These are phyloP conservation scores for Saccharomycopsis sp. DNA, from an alignment of 805 yeast genomes.

Conservation along the genomic window DNA sequence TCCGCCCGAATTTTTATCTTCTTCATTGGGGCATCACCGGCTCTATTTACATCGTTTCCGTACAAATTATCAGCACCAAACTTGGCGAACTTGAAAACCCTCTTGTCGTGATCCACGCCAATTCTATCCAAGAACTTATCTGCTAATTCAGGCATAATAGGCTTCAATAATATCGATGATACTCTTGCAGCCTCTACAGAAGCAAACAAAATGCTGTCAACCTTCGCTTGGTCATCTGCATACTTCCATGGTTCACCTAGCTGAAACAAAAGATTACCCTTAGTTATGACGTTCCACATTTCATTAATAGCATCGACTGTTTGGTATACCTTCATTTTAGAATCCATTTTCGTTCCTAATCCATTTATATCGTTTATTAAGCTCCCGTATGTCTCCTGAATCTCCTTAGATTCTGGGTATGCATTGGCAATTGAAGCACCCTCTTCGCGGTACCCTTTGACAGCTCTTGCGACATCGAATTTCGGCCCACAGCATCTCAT, in stretches of 20 bases:
- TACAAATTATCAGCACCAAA: constrained; percentile 56
- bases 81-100: constrained; percentile 39
- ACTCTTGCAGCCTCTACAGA: constrained; percentile 71
- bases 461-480: constrained; percentile 50
- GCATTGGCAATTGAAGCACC: background rate
- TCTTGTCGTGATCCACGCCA: constrained; percentile 39
- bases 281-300: constrained; percentile 53
- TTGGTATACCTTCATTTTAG: constrained; percentile 40
- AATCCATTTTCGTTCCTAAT: constrained; percentile 36
- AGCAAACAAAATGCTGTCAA: constrained; percentile 51
- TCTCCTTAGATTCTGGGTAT: background rate
- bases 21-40: constrained; percentile 44
- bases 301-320: constrained; percentile 48
- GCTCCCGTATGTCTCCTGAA: constrained; percentile 11
- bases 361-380: constrained; percentile 32
- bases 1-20: constrained; percentile 24
- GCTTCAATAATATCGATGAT: constrained; percentile 56
- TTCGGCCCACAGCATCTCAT: constrained; percentile 67
- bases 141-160: constrained; percentile 68
- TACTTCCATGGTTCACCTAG: constrained; percentile 68
- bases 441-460: constrained; percentile 21
- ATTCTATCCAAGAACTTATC: constrained; percentile 52
- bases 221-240: constrained; percentile 27
- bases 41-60: constrained; percentile 49
- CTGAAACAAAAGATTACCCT: constrained; percentile 65